These are phyloP conservation scores for Akebia trifoliata DNA, from an alignment of 164 flowering plant genomes.

Conservation along the genomic window DNA sequence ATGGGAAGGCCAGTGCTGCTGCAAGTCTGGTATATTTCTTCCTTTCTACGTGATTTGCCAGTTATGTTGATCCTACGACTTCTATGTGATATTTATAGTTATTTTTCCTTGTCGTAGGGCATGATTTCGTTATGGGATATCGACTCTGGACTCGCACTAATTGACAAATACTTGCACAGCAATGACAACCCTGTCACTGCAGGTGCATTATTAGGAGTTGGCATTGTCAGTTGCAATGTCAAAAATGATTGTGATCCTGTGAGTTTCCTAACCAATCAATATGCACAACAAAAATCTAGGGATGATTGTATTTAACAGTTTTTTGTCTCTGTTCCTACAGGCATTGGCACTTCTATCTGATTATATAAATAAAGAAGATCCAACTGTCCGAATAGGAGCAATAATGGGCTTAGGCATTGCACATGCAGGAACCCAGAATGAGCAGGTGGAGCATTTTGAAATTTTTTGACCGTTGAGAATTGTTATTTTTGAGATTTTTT, in stretches of 20 bases:
- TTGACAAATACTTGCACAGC: conserved; percentile 90
- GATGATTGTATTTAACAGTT: not conserved
- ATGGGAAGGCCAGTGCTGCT: conserved; percentile 99
- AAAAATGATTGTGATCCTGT: conserved; percentile 97
- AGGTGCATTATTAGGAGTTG: conserved; percentile 91
- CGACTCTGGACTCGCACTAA: conserved; percentile 86
- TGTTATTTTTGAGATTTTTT: not conserved
- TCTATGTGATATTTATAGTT: not conserved
- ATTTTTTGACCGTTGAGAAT: not conserved
- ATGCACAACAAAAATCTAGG: not conserved
- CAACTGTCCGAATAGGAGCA: conserved; percentile 85
- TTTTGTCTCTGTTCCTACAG: conserved; percentile 25
- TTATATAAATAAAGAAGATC: conserved; percentile 69
- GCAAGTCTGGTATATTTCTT: conserved; percentile 77
- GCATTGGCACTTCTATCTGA: conserved; percentile 89
- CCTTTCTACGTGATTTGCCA: not conserved
- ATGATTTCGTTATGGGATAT: conserved; percentile 96
- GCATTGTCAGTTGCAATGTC: conserved; percentile 77
- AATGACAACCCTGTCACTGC: conserved; percentile 81
- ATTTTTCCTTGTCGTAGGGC: conserved; percentile 44
- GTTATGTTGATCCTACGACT: not conserved
- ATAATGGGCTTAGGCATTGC: conserved; percentile 93
- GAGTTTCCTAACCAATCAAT: conserved; percentile 20
- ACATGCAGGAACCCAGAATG: conserved; percentile 91
- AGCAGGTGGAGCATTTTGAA: conserved; percentile 41